These are phyloP conservation scores for Yueomyces sp. DNA, from an alignment of 805 yeast species.

Conservation along the genomic window DNA sequence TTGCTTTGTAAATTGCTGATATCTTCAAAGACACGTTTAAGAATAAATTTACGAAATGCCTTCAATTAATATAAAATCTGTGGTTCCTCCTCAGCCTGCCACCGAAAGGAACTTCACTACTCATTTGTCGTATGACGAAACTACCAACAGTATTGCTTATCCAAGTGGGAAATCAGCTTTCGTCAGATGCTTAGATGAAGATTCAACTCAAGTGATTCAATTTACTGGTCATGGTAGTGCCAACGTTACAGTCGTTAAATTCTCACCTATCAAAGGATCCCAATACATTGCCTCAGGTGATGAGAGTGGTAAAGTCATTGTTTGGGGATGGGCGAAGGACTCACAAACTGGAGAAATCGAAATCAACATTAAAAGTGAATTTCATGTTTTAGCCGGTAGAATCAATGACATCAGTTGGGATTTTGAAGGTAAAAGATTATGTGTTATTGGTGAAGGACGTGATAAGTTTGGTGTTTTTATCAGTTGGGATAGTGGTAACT, in stretches of 20 bases:
- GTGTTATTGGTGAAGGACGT: constrained; percentile 91
- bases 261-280: constrained; percentile 65
- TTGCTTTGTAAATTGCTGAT: no score
- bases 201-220: constrained; percentile 36
- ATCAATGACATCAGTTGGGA: constrained; percentile 87
- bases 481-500: constrained; percentile 88
- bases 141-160: constrained; percentile 62
- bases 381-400: constrained; percentile 65
- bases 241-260: constrained; percentile 69
- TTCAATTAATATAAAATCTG: constrained; percentile 16
- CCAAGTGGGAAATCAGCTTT: constrained; percentile 70
- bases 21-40: no score
- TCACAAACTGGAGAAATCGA: constrained; percentile 30
- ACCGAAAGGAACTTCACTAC: constrained; percentile 59
- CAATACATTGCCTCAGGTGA: constrained; percentile 87
- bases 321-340: constrained; percentile 58
- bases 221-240: constrained; percentile 54
- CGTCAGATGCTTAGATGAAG: constrained; percentile 49
- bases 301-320: constrained; percentile 72
- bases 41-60: neutral
- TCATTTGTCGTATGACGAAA: constrained; percentile 62
- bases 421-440: constrained; percentile 67
- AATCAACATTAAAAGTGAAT: constrained; percentile 60
- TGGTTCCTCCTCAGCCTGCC: constrained; percentile 67
- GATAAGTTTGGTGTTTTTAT: constrained; percentile 88